Evolutionary conservation across 768 basidiomycete genomes (phyloP), one percentile per base, ranked within the genome.

Genomic region (Lentinula guzmanii): DNA sequence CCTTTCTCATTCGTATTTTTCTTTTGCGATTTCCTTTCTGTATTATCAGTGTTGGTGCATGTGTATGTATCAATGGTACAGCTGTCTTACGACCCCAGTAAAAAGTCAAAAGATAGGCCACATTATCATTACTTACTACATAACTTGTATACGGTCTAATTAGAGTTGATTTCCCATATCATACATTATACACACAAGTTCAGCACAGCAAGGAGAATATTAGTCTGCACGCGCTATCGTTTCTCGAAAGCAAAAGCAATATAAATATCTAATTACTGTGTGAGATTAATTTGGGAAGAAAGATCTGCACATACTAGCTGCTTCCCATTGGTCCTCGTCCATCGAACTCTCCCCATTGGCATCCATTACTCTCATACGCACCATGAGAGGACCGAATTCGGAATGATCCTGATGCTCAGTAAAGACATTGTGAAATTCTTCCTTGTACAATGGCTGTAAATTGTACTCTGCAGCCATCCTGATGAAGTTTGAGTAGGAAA

Each of bases 321-420:
- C 96, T 69, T 98, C 95, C 93, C 96, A 97, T 74, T 98, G 95
- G 66, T 91, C 89, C 65, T 91, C 90, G 65, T 95, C 86, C 92
- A 98, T 97, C 58, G 91, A 77, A 68, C 92, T 95, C 75, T 90
- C 90, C 1, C 95, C 94, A 45, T 89, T 81, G 16, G 78, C 75
- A 69, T 97, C 89, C 46, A 97, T 85, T 33, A 99, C 97, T 64
- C 87, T 90, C 97, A 99, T 99, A 66, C 85, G 82, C 61, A 89
- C 77, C 75, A 98, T 79, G 16, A 98, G 78, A n/a, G 85, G 82
- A 18, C 85, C 84, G 69, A 92, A 98, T 66, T 97, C 94, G 2
- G 82, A 73, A 64, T 90, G 82, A 28, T 90, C 83, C 62, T 85
- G 83, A 69, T 97, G 87, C 67, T 96, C 90, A 18, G 81, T 79